Conservation (phyloP, 129 eudicot species). For the Helianthus tuberosus region DNA sequence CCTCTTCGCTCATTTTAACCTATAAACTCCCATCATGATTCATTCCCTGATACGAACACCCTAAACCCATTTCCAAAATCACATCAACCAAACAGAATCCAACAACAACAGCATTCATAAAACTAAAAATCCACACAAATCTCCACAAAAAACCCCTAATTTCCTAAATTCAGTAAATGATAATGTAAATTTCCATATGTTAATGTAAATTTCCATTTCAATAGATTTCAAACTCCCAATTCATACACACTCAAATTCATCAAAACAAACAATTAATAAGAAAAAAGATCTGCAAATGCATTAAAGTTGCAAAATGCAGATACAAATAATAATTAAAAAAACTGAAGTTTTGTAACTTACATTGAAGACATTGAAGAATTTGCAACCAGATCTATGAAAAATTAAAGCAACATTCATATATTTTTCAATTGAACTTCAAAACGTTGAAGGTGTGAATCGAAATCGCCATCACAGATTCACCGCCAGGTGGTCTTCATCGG, state of each 20-base stretch:
- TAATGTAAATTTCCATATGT: not conserved
- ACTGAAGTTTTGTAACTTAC: constrained; percentile 38
- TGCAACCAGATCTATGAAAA: constrained; percentile 40
- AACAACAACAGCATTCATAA: not conserved
- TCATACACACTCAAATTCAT: not conserved
- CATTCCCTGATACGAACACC: constrained; percentile 12
- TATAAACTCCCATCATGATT: constrained; percentile 37
- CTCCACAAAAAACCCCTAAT: not conserved
- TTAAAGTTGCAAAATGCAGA: constrained; percentile 30
- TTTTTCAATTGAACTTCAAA: constrained; percentile 4
- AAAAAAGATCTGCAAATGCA: constrained; percentile 28
- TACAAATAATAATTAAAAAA: constrained; percentile 2
- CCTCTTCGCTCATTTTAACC: constrained; percentile 64
- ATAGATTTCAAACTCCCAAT: not conserved
- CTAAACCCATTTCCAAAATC: constrained; percentile 79
- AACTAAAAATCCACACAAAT: not conserved
- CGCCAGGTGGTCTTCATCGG: too few relatives aligned
- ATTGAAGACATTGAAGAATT: constrained; percentile 35
- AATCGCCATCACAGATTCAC: too few relatives aligned
- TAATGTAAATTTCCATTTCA: constrained; percentile 3
- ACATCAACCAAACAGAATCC: constrained; percentile 13
- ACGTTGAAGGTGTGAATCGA: constrained; percentile 15
- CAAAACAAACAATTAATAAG: not conserved
- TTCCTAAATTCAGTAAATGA: not conserved
- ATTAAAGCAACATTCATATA: constrained; percentile 23